A percentile compares a stretch with the other conserved stretches of the same genome.
These are phyloP conservation scores for Yamadazyma sp. DNA, from an alignment of 805 yeast species.

Conservation along the genomic window DNA sequence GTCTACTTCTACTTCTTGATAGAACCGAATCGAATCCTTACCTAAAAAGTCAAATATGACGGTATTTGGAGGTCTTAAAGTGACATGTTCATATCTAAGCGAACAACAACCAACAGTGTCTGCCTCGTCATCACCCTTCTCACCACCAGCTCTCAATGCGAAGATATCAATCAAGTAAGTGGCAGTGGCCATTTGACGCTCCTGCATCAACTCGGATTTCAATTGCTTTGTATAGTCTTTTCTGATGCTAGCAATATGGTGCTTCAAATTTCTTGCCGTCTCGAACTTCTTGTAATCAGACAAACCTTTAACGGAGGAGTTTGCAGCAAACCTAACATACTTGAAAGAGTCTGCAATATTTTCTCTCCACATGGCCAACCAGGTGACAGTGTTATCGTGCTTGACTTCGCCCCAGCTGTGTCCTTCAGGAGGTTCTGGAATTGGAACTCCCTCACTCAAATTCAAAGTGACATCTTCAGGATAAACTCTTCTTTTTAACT, in stretches of 20 bases:
- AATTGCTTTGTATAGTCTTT: slow-evolving; percentile 68
- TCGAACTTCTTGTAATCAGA: slow-evolving; percentile 91
- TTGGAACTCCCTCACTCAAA: slow-evolving; percentile 64
- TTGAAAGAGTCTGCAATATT: slow-evolving; percentile 81
- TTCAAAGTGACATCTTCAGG: slow-evolving; percentile 91
- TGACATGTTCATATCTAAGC: slow-evolving; percentile 83
- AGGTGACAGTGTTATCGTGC: slow-evolving; percentile 87
- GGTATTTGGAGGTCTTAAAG: slow-evolving; percentile 78
- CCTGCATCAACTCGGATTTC: slow-evolving; percentile 74
- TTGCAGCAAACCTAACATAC: slow-evolving; percentile 89
- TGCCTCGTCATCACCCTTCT: slow-evolving; percentile 95
- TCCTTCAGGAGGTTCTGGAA: slow-evolving; percentile 85
- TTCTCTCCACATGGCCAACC: slow-evolving; percentile 98
- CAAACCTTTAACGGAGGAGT: slow-evolving; percentile 86
- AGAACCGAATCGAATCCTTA: slow-evolving; percentile 89
- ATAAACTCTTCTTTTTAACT: slow-evolving; percentile 74
- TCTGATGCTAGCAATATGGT: slow-evolving; percentile 71
- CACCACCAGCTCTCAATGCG: slow-evolving; percentile 98
- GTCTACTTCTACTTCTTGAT: slow-evolving; percentile 91
- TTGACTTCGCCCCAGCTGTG: slow-evolving; percentile 87
- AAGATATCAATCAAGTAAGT: slow-evolving; percentile 88
- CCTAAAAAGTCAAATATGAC: slow-evolving; percentile 92
- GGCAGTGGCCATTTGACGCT: slow-evolving; percentile 91
- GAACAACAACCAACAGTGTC: slow-evolving; percentile 99
- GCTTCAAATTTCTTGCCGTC: slow-evolving; percentile 82